Percentiles rank a stretch among this genome's conserved stretches.
Evolutionary conservation across 1,139 yeast species (phyloP).

Genomic region (Hansenula lynferdii): DNA sequence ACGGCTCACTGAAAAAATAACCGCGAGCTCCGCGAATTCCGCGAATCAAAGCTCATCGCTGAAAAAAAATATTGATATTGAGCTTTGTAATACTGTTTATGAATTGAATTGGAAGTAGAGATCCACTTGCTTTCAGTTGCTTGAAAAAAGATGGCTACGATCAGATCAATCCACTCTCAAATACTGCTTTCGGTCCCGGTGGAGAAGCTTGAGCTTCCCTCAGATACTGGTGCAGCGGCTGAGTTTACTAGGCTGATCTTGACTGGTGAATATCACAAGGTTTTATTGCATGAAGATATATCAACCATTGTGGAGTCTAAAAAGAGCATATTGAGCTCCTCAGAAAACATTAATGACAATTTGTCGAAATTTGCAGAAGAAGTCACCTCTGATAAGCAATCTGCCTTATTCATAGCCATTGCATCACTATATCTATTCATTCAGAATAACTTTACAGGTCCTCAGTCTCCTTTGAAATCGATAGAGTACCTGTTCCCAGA

Average conservation of each 20-base stretch:
- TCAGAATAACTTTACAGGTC: conserved; percentile 85
- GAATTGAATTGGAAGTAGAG: no score
- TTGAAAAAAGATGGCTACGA: conserved; percentile 2
- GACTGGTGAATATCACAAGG: conserved; percentile 15
- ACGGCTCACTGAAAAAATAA: no score
- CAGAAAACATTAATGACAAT: conserved; percentile 4
- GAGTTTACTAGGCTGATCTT: conserved; percentile 7
- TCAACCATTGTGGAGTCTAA: conserved; percentile 1
- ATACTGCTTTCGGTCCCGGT: conserved; percentile 7
- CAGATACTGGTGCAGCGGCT: background rate
- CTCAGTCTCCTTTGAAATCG: conserved; percentile 42
- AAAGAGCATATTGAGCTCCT: background rate
- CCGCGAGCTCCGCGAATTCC: no score
- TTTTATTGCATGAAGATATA: conserved; percentile 6
- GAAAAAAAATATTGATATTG: no score
- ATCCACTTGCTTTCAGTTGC: no score
- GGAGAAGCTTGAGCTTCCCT: conserved; percentile 7
- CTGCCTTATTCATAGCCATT: conserved; percentile 36
- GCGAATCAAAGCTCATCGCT: no score
- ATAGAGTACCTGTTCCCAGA: conserved; percentile 21
- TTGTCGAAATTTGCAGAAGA: conserved; percentile 3
- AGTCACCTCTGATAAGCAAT: conserved; percentile 1
- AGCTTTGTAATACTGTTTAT: no score
- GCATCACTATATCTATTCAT: conserved; percentile 63
- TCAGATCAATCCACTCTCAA: conserved; percentile 11